Evolutionary conservation across 345 rosid species (phyloP).

Genomic region (Eucalyptus cloeziana): DNA sequence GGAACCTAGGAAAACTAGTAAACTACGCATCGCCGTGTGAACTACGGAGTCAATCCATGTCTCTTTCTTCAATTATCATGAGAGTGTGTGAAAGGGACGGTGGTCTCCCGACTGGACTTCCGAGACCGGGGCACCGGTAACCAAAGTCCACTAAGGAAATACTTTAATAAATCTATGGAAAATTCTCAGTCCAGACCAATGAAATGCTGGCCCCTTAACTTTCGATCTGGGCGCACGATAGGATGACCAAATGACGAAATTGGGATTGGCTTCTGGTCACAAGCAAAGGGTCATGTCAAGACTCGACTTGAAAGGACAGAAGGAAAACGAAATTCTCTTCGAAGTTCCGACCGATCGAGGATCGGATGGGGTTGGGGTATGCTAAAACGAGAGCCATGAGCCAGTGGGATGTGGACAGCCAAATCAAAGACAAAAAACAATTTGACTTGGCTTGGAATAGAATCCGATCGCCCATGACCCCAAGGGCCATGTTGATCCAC

Average conservation of each 20-base stretch:
- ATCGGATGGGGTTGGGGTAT: not conserved
- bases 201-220: not conserved
- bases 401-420: not conserved
- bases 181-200: not conserved
- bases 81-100: not conserved
- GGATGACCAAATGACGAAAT: not conserved
- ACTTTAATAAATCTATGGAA: not conserved
- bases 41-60: not conserved
- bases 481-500: not conserved
- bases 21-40: not conserved
- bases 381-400: not conserved
- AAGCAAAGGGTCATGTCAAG: not conserved
- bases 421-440: not conserved
- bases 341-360: not conserved
- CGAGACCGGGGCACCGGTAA: not conserved
- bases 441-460: not conserved
- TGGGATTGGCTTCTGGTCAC: not conserved
- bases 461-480: not conserved
- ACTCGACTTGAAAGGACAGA: not conserved
- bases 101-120: not conserved
- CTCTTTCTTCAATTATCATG: not conserved
- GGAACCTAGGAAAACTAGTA: not conserved
- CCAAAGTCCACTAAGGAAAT: not conserved
- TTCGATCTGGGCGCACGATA: not conserved
- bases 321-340: not conserved